Base-by-base conservation (phyloP, 768 basidiomycete species). In the Mycena crocata region DNA sequence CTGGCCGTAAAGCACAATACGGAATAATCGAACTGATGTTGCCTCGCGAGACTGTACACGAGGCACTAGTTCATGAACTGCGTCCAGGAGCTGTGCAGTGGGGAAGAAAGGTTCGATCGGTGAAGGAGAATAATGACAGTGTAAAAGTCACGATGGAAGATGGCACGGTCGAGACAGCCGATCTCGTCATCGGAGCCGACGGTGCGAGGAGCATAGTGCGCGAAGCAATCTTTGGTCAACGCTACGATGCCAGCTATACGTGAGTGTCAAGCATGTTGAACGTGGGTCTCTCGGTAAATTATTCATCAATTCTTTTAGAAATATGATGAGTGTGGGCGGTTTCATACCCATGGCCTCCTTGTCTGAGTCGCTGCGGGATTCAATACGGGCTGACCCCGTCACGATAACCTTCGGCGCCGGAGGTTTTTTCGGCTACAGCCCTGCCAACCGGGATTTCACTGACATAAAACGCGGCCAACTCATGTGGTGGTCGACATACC, bases 401-500 rank as follows among this genome's bases (percentile, higher is more conserved):
- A 75, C 74, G 0, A 81, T 83, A 77, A 80, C 80, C 10, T 82
- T 83, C 42, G 80, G 82, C 17, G 62, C 73, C 3, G 72, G 73
- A 35, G 80, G 82, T 0, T 82, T 82, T 69, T 81, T 83, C 40
- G 81, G 80, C 10, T 82, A 80, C 67, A 74, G 34, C 39, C 59
- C 66, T 15, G 21, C 32, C 2, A 69, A 63, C 45, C 51, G 56
- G n/a, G 32, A 54, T 30, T 42, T 48, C 32, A 56, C 45, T 14
- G 39, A 57, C 30, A 26, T 49, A 13, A 49, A 68, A 35, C 46
- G 57, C 14, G 57, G 55, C 12, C 61, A 64, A 28, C 75, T 82
- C 21, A 77, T 79, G 71, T 83, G 82, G 82, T 84, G 82, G 82
- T 78, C 81, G 3, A 81, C 80, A 30, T 82, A 81, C 64, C 77